These are phyloP conservation scores for Babesia bovis DNA, from an alignment of 169 alveolate species.

Conservation along the genomic window DNA sequence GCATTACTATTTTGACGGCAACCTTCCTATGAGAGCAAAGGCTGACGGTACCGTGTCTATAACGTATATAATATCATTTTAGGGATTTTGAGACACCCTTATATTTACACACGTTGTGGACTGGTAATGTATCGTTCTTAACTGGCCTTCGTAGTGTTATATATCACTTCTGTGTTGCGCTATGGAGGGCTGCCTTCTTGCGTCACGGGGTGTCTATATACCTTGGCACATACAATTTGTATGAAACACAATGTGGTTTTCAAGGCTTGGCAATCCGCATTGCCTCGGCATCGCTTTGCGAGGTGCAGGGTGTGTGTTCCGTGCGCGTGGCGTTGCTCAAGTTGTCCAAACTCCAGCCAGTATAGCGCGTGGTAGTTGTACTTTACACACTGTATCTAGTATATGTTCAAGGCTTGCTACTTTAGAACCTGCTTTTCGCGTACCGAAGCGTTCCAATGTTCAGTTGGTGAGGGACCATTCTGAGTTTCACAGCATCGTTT, in stretches of 20 bases:
- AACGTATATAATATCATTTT: no score
- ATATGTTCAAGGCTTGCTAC: constrained; percentile 18
- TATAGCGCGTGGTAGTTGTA: not conserved
- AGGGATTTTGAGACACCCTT: no score
- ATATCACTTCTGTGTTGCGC: no score
- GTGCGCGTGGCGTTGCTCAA: not conserved
- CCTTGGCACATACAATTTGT: no score
- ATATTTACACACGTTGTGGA: no score
- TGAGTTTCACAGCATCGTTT: constrained; percentile 25
- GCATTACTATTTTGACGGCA: no score
- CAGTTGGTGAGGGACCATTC: constrained; percentile 33
- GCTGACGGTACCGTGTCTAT: no score
- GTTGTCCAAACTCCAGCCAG: not conserved
- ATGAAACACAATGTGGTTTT: constrained; percentile 14
- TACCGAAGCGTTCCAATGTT: constrained; percentile 19
- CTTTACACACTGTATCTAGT: not conserved
- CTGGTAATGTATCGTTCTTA: no score
- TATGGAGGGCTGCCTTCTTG: constrained; percentile 16
- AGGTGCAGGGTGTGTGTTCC: constrained; percentile 23
- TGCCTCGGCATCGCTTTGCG: constrained; percentile 6
- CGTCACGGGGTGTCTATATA: no score
- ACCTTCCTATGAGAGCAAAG: no score
- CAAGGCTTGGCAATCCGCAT: not conserved
- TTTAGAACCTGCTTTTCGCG: not conserved
- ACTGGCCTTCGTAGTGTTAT: no score